A percentile compares a stretch with the other conserved stretches of the same genome.
Evolutionary conservation across 169 alveolate species (phyloP).

Genomic region (Cryptosporidium bovis): DNA sequence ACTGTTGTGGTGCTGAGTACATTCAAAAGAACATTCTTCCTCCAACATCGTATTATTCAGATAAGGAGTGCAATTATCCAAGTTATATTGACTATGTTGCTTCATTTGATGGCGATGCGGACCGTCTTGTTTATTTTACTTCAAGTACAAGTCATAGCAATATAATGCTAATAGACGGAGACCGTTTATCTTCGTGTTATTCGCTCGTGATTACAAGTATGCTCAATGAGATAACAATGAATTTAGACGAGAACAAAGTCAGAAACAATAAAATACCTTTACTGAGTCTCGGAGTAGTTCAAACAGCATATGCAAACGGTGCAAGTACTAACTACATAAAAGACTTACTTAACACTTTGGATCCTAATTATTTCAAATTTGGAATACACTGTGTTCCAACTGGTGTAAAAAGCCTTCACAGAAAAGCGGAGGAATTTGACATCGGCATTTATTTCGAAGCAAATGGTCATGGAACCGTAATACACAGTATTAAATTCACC

Average conservation of each 20-base stretch:
- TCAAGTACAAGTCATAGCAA: slow-evolving; percentile 7
- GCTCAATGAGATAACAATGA: background rate
- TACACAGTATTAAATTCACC: slow-evolving; percentile 76
- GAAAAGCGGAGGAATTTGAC: slow-evolving; percentile 84
- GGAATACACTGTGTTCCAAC: slow-evolving; percentile 80
- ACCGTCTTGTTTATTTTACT: slow-evolving; percentile 86
- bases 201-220: slow-evolving; percentile 31
- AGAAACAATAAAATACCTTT: slow-evolving; percentile 8
- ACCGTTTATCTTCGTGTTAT: slow-evolving; percentile 76
- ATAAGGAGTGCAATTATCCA: slow-evolving; percentile 7
- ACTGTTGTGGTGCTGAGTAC: slow-evolving; percentile 89
- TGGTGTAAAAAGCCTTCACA: slow-evolving; percentile 89
- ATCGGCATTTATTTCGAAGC: slow-evolving; percentile 91
- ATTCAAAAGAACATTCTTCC: slow-evolving; percentile 84
- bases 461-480: slow-evolving; percentile 92
- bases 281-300: slow-evolving; percentile 82
- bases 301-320: slow-evolving; percentile 92
- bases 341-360: slow-evolving; percentile 49
- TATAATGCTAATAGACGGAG: slow-evolving; percentile 78
- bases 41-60: slow-evolving; percentile 77
- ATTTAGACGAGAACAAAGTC: slow-evolving; percentile 10
- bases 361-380: slow-evolving; percentile 26
- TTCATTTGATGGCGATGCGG: slow-evolving; percentile 91
- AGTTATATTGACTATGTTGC: slow-evolving; percentile 57
- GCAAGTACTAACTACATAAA: slow-evolving; percentile 79